phyloP scores from a whole-genome alignment of 169 alveolate species.

The Eimeria acervulina region DNA sequence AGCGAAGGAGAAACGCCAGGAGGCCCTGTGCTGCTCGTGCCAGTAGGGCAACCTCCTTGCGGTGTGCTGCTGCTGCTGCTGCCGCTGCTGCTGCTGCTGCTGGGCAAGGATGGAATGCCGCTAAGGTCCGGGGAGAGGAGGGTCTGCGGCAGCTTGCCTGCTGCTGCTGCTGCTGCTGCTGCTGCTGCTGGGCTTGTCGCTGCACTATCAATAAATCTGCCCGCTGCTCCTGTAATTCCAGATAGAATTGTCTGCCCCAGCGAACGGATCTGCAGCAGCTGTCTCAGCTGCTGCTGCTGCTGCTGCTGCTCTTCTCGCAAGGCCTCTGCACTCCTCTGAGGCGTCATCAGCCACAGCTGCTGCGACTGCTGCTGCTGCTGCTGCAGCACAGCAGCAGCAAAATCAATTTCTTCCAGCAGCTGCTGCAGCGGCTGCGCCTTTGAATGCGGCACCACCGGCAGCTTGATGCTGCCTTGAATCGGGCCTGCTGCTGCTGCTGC shows the following conservation, averaged over 20 bases:
- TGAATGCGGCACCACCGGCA: background rate
- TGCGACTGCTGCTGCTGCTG: slow-evolving; percentile 37
- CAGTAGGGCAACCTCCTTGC: background rate
- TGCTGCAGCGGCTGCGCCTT: slow-evolving; percentile 39
- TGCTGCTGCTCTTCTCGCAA: slow-evolving; percentile 31
- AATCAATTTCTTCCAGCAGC: slow-evolving; percentile 43
- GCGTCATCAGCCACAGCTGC: slow-evolving; percentile 3
- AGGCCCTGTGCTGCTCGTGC: background rate
- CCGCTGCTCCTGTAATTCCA: background rate
- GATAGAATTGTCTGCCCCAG: background rate
- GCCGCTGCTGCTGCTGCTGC: background rate
- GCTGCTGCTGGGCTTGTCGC: background rate
- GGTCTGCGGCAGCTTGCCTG: slow-evolving; percentile 22
- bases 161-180: slow-evolving; percentile 51
- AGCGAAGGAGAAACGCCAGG: background rate
- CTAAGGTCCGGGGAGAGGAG: background rate
- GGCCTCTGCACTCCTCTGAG: background rate
- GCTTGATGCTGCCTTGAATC: background rate
- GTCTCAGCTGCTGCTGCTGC: slow-evolving; percentile 44
- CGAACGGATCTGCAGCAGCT: slow-evolving; percentile 31
- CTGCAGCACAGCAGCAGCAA: slow-evolving; percentile 41
- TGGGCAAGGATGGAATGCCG: background rate
- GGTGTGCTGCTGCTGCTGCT: background rate
- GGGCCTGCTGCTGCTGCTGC: slow-evolving; percentile 46
- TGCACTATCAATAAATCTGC: background rate